These are phyloP conservation scores for Chrysanthemum lavandulifolium DNA, from an alignment of 129 eudicot species.

Conservation along the genomic window DNA sequence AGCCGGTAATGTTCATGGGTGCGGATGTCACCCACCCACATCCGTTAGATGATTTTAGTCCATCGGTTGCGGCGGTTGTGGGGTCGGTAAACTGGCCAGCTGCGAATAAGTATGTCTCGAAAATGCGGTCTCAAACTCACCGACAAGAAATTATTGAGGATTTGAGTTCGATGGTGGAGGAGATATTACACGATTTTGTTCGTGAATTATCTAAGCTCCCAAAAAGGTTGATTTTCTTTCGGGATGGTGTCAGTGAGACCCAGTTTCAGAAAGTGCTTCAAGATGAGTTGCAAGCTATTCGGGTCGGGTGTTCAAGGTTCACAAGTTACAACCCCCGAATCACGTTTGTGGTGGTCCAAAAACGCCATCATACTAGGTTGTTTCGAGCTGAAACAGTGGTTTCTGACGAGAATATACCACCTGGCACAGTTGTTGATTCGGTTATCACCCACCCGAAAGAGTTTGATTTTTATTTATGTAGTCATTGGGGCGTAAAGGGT, in stretches of 20 bases:
- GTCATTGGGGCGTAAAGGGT: constrained; percentile 96
- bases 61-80: constrained; percentile 93
- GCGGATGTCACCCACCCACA: constrained; percentile 98
- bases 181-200: constrained; percentile 61
- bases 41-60: constrained; percentile 79
- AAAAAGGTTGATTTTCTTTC: constrained; percentile 63
- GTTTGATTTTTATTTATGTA: constrained; percentile 88
- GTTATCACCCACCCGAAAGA: constrained; percentile 87
- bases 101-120: constrained; percentile 74
- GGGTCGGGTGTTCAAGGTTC: constrained; percentile 48
- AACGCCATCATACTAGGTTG: constrained; percentile 90
- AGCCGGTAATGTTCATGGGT: constrained; percentile 89
- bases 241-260: constrained; percentile 97
- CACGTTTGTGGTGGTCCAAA: constrained; percentile 85
- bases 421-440: constrained; percentile 91
- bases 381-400: constrained; percentile 55
- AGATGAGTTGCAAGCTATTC: constrained; percentile 71
- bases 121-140: constrained; percentile 92
- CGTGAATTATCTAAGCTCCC: constrained; percentile 60
- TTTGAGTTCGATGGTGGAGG: constrained; percentile 65
- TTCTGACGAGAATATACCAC: constrained; percentile 69
- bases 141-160: constrained; percentile 90
- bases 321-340: constrained; percentile 71
- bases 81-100: constrained; percentile 97
- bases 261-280: constrained; percentile 82